Conservation (phyloP, 2,329 filamentous ascomycete species). For the Penicillium sp. region DNA sequence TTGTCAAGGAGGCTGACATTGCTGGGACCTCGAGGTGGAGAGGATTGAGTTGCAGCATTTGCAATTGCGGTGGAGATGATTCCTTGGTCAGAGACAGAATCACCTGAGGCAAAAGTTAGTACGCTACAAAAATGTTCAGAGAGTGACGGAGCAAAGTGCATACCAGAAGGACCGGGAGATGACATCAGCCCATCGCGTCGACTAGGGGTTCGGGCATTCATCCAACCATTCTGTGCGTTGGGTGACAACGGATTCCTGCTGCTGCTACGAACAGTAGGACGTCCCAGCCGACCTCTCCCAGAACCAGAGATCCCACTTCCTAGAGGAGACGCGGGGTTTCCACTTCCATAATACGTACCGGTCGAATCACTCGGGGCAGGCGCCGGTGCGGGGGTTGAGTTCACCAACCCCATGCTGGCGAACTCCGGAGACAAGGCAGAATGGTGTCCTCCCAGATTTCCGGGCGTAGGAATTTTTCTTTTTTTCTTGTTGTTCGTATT, state of each 20-base stretch:
- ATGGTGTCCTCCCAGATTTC: conserved; percentile 63
- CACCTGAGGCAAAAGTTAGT: conserved; percentile 29
- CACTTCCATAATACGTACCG: conserved; percentile 58
- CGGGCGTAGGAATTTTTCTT: conserved; percentile 90
- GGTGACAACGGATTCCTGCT: conserved; percentile 63
- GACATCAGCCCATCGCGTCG: conserved; percentile 49
- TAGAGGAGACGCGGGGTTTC: conserved; percentile 53
- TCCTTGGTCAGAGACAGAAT: conserved; percentile 58
- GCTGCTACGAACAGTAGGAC: conserved; percentile 51
- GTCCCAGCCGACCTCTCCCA: conserved; percentile 79
- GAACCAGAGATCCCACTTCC: conserved; percentile 77
- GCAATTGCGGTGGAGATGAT: conserved; percentile 93
- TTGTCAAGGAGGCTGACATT: conserved; percentile 77
- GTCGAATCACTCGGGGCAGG: conserved; percentile 47
- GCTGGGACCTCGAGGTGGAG: conserved; percentile 65
- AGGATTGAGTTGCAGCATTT: conserved; percentile 71
- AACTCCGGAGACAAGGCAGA: conserved; percentile 62
- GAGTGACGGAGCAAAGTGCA: neutral
- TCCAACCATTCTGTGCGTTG: conserved; percentile 58
- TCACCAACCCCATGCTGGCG: conserved; percentile 61
- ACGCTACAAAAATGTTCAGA: neutral
- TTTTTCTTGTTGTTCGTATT: conserved; percentile 99
- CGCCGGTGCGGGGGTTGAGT: conserved; percentile 45
- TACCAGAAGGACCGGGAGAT: conserved; percentile 43
- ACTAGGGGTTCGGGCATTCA: conserved; percentile 49